Evolutionary conservation across 2,329 filamentous ascomycete species (phyloP), one percentile per base, ranked within the genome.

Genomic region (Fusarium ramigenum): DNA sequence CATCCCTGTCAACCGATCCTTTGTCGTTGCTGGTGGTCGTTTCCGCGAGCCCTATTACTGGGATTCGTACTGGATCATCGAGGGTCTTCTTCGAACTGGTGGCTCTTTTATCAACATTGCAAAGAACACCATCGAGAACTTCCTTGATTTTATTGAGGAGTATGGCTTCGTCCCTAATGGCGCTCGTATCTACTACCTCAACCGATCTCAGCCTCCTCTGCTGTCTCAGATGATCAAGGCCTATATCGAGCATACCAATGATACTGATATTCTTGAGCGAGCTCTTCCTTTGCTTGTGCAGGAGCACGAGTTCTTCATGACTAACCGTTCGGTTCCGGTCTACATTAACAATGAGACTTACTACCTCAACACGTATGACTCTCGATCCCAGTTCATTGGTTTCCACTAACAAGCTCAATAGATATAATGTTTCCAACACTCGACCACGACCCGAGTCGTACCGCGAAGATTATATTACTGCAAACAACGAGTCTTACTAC

Each of bases 21-120:
- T 93, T 76, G 90, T 93, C n/a, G 87, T 93, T 21, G 90, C 91
- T 7, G 91, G 91, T 18, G 91, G 91, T n/a, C 89, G 91, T 36
- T 93, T 93, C 83, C 85, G 91, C 39, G 91, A 93, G 80, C 87
- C 89, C 4, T 93, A 93, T 78, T 93, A 93, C 79, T 93, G 91
- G 91, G 90, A 93, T 79, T 90, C 89, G 37, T 92, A 88, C 82
- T 92, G 89, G 90, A 91, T 92, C 54, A 75, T 93, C 52, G 88
- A 91, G 80, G 91, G 91, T 30, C 84, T 93, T 30, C 81, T 93
- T 39, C 87, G 91, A 52, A 92, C 90, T 0, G 87, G 89, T 21
- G 91, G 91, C 42, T 86, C 87, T 49, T 93, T 92, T 70, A 87
- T 87, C 11, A 80, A 88, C 39, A 91, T 93, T 67, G 88, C 90